These are phyloP conservation scores for Tulasnella sp. DNA, from an alignment of 768 basidiomycete genomes.

Conservation along the genomic window DNA sequence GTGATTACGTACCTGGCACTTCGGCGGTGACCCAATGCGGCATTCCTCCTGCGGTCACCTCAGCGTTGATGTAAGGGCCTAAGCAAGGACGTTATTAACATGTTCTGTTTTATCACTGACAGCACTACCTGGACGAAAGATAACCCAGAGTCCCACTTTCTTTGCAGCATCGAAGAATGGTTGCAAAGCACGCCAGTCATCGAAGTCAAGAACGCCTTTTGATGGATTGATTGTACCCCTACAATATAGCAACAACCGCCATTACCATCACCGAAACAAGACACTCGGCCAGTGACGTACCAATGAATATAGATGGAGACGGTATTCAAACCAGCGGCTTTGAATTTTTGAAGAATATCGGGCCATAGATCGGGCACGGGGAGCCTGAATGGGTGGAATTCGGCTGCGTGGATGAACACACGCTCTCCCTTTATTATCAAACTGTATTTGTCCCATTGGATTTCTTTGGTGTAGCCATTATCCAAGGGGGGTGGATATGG, in stretches of 20 bases:
- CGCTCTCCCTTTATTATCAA: conserved; percentile 55
- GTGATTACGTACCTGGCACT: no score
- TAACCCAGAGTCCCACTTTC: conserved; percentile 60
- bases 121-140: conserved; percentile 67
- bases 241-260: neutral
- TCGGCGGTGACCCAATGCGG: conserved; percentile 56
- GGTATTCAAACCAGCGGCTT: conserved; percentile 66
- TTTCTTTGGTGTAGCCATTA: neutral
- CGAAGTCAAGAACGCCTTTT: conserved; percentile 57
- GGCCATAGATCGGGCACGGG: conserved; percentile 73
- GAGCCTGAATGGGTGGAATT: conserved; percentile 71
- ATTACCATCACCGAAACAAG: neutral
- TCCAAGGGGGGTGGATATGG: no score
- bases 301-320: conserved; percentile 65
- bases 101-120: no score
- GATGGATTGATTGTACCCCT: conserved; percentile 65
- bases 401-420: conserved; percentile 61
- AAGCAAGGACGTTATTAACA: no score
- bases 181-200: conserved; percentile 51
- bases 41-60: conserved; percentile 60
- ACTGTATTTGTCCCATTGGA: conserved; percentile 58
- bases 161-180: conserved; percentile 64
- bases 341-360: conserved; percentile 68
- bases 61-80: conserved; percentile 19
- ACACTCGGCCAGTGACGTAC: conserved; percentile 17